Evolutionary conservation across 768 basidiomycete genomes (phyloP).

Genomic region (Suillus clintonianus): DNA sequence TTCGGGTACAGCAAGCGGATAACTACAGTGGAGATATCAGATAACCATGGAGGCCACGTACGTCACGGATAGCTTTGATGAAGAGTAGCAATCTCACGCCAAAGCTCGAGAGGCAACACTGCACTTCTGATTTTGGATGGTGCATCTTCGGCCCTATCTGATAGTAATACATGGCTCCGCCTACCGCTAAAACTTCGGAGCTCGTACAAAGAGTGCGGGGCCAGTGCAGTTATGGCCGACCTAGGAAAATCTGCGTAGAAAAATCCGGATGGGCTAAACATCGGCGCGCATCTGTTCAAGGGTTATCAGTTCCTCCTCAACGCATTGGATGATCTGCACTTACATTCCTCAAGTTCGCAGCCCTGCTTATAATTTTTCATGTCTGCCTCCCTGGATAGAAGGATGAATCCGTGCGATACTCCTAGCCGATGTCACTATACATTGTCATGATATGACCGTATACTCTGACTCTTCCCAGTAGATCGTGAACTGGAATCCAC

Average conservation of each 20-base stretch:
- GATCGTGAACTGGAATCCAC: too few species aligned
- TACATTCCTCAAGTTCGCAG: not conserved
- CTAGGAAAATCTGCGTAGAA: not conserved
- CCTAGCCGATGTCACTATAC: too few species aligned
- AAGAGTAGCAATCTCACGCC: not conserved
- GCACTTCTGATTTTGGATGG: not conserved
- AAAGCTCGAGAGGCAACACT: not conserved
- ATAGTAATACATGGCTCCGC: not conserved
- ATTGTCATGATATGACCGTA: too few species aligned
- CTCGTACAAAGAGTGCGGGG: not conserved
- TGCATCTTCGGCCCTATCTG: not conserved
- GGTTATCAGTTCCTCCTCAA: not conserved
- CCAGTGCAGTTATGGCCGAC: not conserved
- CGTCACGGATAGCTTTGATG: not conserved
- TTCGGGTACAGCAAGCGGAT: not conserved
- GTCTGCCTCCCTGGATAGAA: not conserved
- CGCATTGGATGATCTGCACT: not conserved
- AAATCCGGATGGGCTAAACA: not conserved
- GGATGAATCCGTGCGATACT: too few species aligned
- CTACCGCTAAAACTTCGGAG: not conserved
- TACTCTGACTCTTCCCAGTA: too few species aligned
- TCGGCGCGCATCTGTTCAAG: not conserved
- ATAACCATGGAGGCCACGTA: too few species aligned
- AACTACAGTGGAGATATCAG: too few species aligned
- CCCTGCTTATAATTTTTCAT: not conserved